Evolutionary conservation across 345 rosid species (phyloP).

Genomic region (Sisymbrium altissimum): DNA sequence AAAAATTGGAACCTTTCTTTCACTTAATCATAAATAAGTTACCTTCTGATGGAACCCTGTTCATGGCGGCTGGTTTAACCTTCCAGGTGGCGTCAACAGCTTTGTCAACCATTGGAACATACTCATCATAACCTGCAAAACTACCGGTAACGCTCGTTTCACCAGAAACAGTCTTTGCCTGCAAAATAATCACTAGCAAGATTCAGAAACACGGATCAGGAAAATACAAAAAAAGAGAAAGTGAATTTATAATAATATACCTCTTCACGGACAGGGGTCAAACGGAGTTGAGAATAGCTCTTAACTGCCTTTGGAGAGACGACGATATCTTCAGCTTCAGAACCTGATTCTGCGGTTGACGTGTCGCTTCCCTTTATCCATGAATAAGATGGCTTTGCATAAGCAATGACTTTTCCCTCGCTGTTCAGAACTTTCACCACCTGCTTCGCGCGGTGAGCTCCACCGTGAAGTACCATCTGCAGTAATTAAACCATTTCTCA

Average conservation of each 20-base stretch:
- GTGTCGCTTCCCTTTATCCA: conserved; percentile 94
- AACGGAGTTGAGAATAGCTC: conserved; percentile 74
- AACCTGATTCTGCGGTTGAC: conserved; percentile 98
- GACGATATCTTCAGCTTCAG: conserved; percentile 91
- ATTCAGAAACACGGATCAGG: not conserved
- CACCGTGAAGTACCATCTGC: conserved; percentile 89
- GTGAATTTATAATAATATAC: conserved; percentile 35
- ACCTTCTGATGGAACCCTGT: conserved; percentile 64
- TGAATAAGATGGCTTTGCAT: conserved; percentile 81
- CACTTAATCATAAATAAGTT: not conserved
- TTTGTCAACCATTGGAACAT: conserved; percentile 97
- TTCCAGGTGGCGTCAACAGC: conserved; percentile 90
- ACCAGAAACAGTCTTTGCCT: conserved; percentile 65
- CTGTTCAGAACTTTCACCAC: conserved; percentile 86
- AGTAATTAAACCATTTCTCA: conserved; percentile 12
- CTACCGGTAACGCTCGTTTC: conserved; percentile 56
- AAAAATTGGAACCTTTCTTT: not conserved
- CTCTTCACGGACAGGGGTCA: conserved; percentile 99
- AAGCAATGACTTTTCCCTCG: conserved; percentile 89
- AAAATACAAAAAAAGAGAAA: not conserved
- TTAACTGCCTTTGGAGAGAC: conserved; percentile 85
- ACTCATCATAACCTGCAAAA: conserved; percentile 96
- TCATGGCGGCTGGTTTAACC: conserved; percentile 48
- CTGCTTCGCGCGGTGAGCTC: conserved; percentile 71
- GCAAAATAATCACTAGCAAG: conserved; percentile 21